Evolutionary conservation across 1,284 basidiomycete genomes (phyloP).

Genomic region (Salmacisia buchloeana): DNA sequence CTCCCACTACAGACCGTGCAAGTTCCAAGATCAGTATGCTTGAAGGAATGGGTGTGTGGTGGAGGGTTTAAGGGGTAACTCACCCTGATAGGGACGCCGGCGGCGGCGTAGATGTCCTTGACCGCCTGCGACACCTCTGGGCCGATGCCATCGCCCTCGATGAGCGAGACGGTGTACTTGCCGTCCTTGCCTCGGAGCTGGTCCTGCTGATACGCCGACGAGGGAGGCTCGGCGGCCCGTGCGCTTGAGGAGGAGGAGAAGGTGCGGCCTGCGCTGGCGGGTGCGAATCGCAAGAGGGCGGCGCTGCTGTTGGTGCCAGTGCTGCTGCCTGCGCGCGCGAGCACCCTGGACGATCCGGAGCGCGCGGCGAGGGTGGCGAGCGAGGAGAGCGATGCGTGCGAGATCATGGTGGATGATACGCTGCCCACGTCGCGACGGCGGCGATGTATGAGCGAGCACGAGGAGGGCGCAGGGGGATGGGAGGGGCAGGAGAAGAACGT

Average conservation of each 20-base stretch:
- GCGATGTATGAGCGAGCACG: no score
- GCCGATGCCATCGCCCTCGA: slow-evolving; percentile 93
- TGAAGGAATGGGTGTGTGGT: slow-evolving; percentile 4
- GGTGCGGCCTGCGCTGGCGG: background rate
- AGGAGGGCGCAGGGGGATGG: no score
- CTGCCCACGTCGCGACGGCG: no score
- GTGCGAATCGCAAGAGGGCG: background rate
- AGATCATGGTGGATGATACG: background rate
- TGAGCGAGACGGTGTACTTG: slow-evolving; percentile 88
- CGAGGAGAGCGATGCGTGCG: background rate
- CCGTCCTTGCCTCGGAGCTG: slow-evolving; percentile 54
- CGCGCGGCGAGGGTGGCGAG: background rate
- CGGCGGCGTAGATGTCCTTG: slow-evolving; percentile 85
- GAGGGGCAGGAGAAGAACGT: no score
- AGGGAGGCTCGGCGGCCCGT: slow-evolving; percentile 5
- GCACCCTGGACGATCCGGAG: background rate
- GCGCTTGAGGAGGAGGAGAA: background rate
- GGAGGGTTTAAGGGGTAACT: background rate
- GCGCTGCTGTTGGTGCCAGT: background rate
- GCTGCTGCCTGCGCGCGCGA: background rate
- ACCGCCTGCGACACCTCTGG: slow-evolving; percentile 96
- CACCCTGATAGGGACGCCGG: slow-evolving; percentile 53
- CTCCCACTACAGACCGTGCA: slow-evolving; percentile 93
- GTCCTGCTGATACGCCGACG: slow-evolving; percentile 46
- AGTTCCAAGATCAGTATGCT: slow-evolving; percentile 52